Evolutionary conservation across 1,139 yeast species (phyloP).

Genomic region (Pichia sp.): DNA sequence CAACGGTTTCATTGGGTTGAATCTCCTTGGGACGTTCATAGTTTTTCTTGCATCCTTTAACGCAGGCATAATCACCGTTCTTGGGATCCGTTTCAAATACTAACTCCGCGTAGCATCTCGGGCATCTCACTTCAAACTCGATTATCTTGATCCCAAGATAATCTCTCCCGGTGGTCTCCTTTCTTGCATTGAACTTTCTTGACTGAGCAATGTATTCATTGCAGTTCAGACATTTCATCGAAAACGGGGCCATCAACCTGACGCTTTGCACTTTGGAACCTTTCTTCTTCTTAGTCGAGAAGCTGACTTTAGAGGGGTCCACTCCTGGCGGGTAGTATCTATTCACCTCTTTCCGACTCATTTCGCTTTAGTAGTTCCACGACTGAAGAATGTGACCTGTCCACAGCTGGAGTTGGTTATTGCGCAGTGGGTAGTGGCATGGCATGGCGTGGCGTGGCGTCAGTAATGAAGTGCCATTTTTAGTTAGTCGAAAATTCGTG

Average conservation of each 20-base stretch:
- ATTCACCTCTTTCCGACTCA: conserved; percentile 84
- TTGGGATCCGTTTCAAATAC: conserved; percentile 82
- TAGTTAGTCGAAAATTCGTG: too few species aligned
- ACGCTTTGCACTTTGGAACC: conserved; percentile 47
- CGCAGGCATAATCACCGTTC: conserved; percentile 72
- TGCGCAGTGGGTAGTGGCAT: too few species aligned
- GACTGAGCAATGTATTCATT: conserved; percentile 79
- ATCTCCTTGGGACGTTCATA: conserved; percentile 43
- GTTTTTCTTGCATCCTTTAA: conserved; percentile 71
- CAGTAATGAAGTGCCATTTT: too few species aligned
- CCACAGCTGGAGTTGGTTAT: too few species aligned
- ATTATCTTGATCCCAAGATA: conserved; percentile 71
- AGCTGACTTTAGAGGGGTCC: conserved; percentile 55
- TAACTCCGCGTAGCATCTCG: conserved; percentile 69
- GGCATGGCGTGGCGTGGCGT: too few species aligned
- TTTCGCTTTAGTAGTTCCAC: conserved; percentile 24
- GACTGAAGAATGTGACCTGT: too few species aligned
- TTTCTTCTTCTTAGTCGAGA: conserved; percentile 29
- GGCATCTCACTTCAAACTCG: conserved; percentile 72
- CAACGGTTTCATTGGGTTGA: conserved; percentile 53
- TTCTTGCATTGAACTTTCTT: conserved; percentile 87
- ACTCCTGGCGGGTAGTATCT: conserved; percentile 90
- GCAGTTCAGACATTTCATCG: conserved; percentile 78
- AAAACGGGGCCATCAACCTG: conserved; percentile 88
- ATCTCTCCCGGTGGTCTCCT: conserved; percentile 60